Evolutionary conservation across 2,329 filamentous ascomycete species (phyloP), one percentile per base, ranked within the genome.

Genomic region (Pseudocercospora crystallina): DNA sequence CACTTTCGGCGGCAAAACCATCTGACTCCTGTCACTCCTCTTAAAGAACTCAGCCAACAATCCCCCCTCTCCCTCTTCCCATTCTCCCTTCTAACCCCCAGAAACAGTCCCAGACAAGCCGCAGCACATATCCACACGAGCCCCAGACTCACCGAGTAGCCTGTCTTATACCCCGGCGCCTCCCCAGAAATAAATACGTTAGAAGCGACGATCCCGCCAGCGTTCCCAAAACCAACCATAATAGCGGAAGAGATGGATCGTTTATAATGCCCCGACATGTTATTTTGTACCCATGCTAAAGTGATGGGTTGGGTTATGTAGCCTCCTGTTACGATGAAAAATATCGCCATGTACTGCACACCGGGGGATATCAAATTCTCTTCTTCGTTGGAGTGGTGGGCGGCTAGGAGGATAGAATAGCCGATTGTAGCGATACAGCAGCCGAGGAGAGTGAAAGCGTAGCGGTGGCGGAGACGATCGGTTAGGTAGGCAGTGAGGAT

Each of bases 1-100:
- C n/a, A 99, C 91, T 70, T 99, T 99, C 0, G 91, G 91, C 30
- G 94, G 94, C 56, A 99, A 75, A 1, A 97, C 87, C 51, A 99
- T 69, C 9, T 85, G 81, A 62, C 83, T 90, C 54, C 91, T 80
- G 72, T 97, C 92, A 66, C 99, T 99, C 46, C 94, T 79, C 60
- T 85, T 86, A 65, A 94, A 92, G 67, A 99, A 97, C 67, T 99
- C 94, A 1, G 87, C 88, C 44, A 97, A 75, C 8, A 90, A 80
- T 74, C 71, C 0, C 78, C 77, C 5, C 69, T 61, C 12, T 75
- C 73, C 37, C 78, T 69, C 67, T 69, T 73, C 56, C 60, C 65
- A 54, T 80, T 80, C 67, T 78, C 70, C 13, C 62, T 48, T 65
- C 71, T 57, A 60, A 79, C 65, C 29, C 72, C 65, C 8, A 72